Conservation (phyloP, 345 rosid genomes). For the Laguncularia racemosa region DNA sequence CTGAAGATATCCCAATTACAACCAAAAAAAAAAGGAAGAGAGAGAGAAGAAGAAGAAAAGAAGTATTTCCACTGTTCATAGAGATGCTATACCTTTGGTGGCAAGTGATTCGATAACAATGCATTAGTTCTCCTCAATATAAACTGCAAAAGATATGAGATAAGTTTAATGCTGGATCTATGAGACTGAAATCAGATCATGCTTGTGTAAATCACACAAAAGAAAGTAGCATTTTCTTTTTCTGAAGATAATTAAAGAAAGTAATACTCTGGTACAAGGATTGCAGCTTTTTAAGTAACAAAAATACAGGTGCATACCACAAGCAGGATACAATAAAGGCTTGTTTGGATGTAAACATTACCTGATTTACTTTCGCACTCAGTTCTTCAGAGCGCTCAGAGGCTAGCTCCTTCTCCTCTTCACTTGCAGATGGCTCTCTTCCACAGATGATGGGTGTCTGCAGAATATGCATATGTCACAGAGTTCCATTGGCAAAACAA, state of each 20-base stretch:
- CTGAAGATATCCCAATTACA: neutral
- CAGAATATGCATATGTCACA: constrained; percentile 9
- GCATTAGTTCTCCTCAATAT: constrained; percentile 94
- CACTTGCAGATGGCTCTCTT: constrained; percentile 89
- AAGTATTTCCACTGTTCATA: neutral
- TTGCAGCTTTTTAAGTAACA: neutral
- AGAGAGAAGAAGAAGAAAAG: no score
- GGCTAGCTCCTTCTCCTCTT: constrained; percentile 79
- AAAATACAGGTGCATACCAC: neutral
- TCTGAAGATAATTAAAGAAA: no score
- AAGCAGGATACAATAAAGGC: neutral
- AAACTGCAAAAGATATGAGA: constrained; percentile 52
- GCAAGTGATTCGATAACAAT: constrained; percentile 90
- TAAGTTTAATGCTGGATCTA: neutral
- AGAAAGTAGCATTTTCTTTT: no score
- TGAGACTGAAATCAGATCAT: neutral
- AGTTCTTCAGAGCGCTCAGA: constrained; percentile 82
- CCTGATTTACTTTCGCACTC: constrained; percentile 97
- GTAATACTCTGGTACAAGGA: no score
- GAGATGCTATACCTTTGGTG: constrained; percentile 67
- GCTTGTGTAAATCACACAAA: no score
- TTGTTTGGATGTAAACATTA: constrained; percentile 18
- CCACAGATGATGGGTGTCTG: constrained; percentile 93
- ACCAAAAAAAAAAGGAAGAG: constrained; percentile 2
- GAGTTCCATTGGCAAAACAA: neutral